phyloP scores from a whole-genome alignment of 192 early-diverging fungal genomes.

The Coemansia sp. region DNA sequence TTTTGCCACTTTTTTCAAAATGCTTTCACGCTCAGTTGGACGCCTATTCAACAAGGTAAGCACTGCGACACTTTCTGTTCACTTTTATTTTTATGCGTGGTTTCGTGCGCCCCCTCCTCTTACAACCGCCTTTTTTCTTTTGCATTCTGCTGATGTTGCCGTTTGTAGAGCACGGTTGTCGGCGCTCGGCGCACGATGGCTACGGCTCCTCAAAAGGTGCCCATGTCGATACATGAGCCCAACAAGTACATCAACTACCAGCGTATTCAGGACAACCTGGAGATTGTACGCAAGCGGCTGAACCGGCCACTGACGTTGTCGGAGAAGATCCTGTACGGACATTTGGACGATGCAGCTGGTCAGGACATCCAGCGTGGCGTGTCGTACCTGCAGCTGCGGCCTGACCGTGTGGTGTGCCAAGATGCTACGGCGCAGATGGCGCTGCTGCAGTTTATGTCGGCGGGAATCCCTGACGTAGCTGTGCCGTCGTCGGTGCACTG shows the following conservation, averaged over 20 bases:
- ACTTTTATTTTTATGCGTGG: background rate
- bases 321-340: constrained; percentile 95
- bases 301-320: constrained; percentile 76
- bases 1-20: background rate
- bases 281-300: constrained; percentile 88
- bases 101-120: background rate
- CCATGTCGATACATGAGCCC: constrained; percentile 87
- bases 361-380: constrained; percentile 62
- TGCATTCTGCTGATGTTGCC: too few relatives aligned
- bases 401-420: constrained; percentile 98
- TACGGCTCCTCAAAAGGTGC: constrained; percentile 65
- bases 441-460: constrained; percentile 98
- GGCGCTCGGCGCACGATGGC: constrained; percentile 44
- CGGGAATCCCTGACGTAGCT: constrained; percentile 87
- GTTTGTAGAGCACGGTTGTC: constrained; percentile 12
- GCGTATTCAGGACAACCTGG: constrained; percentile 92
- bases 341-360: constrained; percentile 75
- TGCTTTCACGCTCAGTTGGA: constrained; percentile 1
- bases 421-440: constrained; percentile 93
- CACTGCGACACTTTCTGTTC: background rate
- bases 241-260: constrained; percentile 98
- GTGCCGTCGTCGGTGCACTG: constrained; percentile 98
- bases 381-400: constrained; percentile 86
- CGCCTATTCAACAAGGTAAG: constrained; percentile 6
- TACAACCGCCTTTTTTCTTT: background rate